phyloP scores from a whole-genome alignment of 768 basidiomycete species.

The Pleurotus eryngii region DNA sequence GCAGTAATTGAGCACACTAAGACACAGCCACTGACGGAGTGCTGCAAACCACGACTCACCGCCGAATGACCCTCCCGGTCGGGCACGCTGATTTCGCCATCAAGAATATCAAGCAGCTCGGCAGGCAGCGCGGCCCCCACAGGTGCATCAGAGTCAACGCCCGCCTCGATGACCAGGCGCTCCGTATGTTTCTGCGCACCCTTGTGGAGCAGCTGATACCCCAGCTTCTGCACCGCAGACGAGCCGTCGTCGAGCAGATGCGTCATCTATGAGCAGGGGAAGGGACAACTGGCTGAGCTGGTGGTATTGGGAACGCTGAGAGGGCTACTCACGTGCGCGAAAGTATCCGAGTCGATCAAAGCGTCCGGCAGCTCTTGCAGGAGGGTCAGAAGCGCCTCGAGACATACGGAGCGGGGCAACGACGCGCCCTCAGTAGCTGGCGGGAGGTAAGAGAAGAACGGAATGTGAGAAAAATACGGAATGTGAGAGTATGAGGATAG shows the following conservation, averaged over 20 bases:
- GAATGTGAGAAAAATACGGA: background rate
- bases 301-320: slow-evolving; percentile 19
- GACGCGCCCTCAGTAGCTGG: slow-evolving; percentile 26
- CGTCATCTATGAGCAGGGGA: slow-evolving; percentile 54
- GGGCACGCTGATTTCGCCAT: slow-evolving; percentile 38
- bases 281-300: too few relatives aligned
- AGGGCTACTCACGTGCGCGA: slow-evolving; percentile 48
- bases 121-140: slow-evolving; percentile 56
- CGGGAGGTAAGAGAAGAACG: background rate
- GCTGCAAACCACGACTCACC: slow-evolving; percentile 23
- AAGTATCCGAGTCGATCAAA: slow-evolving; percentile 58
- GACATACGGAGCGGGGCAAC: slow-evolving; percentile 61
- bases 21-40: background rate
- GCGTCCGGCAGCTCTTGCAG: slow-evolving; percentile 63
- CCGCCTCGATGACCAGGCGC: slow-evolving; percentile 82
- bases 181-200: slow-evolving; percentile 78
- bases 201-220: slow-evolving; percentile 66
- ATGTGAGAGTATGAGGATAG: background rate
- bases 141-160: slow-evolving; percentile 64
- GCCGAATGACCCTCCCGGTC: slow-evolving; percentile 34
- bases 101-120: slow-evolving; percentile 56
- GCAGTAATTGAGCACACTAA: background rate
- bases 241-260: slow-evolving; percentile 70
- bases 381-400: slow-evolving; percentile 65
- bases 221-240: slow-evolving; percentile 67